phyloP scores from a whole-genome alignment of 257 asterid genomes.

The Solanum dulcamara region DNA sequence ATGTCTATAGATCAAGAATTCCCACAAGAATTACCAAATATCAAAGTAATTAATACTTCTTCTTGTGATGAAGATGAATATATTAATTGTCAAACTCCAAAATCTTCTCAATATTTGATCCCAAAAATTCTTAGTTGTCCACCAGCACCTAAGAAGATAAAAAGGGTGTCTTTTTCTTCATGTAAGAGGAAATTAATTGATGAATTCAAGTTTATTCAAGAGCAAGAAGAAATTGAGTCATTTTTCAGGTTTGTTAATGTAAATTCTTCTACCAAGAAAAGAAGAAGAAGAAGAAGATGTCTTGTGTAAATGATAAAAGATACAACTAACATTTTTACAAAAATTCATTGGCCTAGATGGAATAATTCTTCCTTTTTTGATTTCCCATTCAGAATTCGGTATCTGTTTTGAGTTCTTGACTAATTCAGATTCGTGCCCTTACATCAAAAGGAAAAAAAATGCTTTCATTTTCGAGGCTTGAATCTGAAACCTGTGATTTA shows the following conservation, averaged over 20 bases:
- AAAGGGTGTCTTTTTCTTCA: slow-evolving; percentile 6
- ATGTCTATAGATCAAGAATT: slow-evolving; percentile 44
- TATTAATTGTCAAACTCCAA: slow-evolving; percentile 29
- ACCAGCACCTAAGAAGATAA: slow-evolving; percentile 52
- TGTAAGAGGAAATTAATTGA: slow-evolving; percentile 35
- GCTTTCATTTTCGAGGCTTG: neutral
- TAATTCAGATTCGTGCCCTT: neutral
- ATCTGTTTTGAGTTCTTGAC: neutral
- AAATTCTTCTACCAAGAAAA: slow-evolving; percentile 10
- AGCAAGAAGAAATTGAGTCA: slow-evolving; percentile 37
- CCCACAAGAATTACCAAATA: slow-evolving; percentile 5
- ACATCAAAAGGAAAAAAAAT: neutral
- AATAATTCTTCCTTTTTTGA: neutral
- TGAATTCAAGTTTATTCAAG: slow-evolving; percentile 18
- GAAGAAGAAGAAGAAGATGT: slow-evolving; percentile 10
- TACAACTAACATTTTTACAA: neutral
- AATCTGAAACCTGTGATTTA: no score
- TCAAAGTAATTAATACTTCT: neutral
- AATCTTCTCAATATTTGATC: slow-evolving; percentile 32
- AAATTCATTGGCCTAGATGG: neutral
- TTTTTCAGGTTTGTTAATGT: slow-evolving; percentile 18
- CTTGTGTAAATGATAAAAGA: neutral
- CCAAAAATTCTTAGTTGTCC: slow-evolving; percentile 37
- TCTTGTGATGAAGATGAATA: slow-evolving; percentile 5
- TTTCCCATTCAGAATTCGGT: neutral